Evolutionary conservation across 1,139 yeast species (phyloP).

Genomic region (Zygosaccharomyces sapae): DNA sequence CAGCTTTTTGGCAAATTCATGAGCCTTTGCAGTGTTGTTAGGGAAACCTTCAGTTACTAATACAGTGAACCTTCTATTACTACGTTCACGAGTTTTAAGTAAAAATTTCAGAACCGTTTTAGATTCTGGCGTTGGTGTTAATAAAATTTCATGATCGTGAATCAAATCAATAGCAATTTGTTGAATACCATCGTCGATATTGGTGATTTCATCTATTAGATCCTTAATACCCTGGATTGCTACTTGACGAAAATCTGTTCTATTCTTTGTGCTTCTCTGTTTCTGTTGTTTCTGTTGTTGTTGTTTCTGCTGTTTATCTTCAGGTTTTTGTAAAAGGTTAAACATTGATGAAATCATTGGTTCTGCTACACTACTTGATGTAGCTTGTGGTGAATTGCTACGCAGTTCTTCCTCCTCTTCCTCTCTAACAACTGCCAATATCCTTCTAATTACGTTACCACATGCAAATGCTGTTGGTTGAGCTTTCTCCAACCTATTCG

Average conservation of each 20-base stretch:
- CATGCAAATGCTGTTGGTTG: conserved; percentile 79
- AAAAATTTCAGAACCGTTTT: conserved; percentile 83
- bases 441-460: conserved; percentile 89
- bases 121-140: conserved; percentile 92
- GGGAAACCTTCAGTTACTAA: conserved; percentile 92
- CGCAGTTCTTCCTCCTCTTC: conserved; percentile 59
- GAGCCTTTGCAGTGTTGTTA: conserved; percentile 72
- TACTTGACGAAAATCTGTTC: conserved; percentile 70
- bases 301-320: conserved; percentile 25
- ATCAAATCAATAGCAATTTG: conserved; percentile 87
- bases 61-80: conserved; percentile 85
- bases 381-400: conserved; percentile 21
- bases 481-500: conserved; percentile 54
- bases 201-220: conserved; percentile 84
- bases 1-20: conserved; percentile 70
- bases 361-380: conserved; percentile 37
- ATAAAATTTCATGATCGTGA: conserved; percentile 86
- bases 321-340: conserved; percentile 64
- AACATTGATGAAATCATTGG: conserved; percentile 84
- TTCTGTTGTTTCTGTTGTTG: conserved; percentile 25
- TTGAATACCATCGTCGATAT: conserved; percentile 86
- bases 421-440: conserved; percentile 81
- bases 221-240: conserved; percentile 94
- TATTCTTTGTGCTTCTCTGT: conserved; percentile 33
- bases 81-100: conserved; percentile 67